These are phyloP conservation scores for Pulveroboletus sp. DNA, from an alignment of 768 basidiomycete genomes.

Conservation along the genomic window DNA sequence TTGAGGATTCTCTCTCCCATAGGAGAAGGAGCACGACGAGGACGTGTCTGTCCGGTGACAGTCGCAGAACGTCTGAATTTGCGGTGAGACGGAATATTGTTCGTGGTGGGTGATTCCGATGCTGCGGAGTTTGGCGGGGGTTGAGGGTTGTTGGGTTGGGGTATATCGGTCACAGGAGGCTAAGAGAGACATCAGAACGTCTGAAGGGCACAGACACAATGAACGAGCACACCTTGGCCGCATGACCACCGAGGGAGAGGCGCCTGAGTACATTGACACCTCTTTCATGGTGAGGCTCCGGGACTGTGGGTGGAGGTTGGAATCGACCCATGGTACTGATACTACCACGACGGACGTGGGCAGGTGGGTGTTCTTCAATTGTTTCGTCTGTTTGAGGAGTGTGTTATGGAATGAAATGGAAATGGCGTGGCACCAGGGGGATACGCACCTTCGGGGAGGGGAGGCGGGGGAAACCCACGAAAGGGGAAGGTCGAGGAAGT, in stretches of 20 bases:
- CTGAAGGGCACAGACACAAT: not conserved
- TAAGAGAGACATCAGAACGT: not conserved
- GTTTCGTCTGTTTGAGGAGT: constrained; percentile 33
- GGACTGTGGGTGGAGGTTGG: constrained; percentile 38
- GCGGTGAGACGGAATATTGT: constrained; percentile 22
- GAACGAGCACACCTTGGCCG: constrained; percentile 48
- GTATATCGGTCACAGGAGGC: constrained; percentile 11
- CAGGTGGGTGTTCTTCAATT: constrained; percentile 36
- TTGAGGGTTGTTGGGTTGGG: constrained; percentile 32
- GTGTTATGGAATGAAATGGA: not conserved
- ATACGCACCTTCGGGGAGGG: constrained; percentile 58
- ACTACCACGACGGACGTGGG: constrained; percentile 61
- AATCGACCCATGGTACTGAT: constrained; percentile 55
- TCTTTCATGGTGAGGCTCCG: constrained; percentile 54
- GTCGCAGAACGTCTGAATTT: constrained; percentile 58
- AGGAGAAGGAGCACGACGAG: constrained; percentile 71
- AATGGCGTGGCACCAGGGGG: not conserved
- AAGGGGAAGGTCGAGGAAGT: constrained; percentile 55
- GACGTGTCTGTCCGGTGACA: constrained; percentile 41
- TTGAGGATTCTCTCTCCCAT: constrained; percentile 91
- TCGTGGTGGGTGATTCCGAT: constrained; percentile 21
- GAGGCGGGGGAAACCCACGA: constrained; percentile 44
- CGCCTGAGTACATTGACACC: constrained; percentile 69
- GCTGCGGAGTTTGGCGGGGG: constrained; percentile 52
- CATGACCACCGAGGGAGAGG: constrained; percentile 62